Base-by-base conservation (phyloP, 768 basidiomycete genomes). In the Pleurotus salmoneostramineus region DNA sequence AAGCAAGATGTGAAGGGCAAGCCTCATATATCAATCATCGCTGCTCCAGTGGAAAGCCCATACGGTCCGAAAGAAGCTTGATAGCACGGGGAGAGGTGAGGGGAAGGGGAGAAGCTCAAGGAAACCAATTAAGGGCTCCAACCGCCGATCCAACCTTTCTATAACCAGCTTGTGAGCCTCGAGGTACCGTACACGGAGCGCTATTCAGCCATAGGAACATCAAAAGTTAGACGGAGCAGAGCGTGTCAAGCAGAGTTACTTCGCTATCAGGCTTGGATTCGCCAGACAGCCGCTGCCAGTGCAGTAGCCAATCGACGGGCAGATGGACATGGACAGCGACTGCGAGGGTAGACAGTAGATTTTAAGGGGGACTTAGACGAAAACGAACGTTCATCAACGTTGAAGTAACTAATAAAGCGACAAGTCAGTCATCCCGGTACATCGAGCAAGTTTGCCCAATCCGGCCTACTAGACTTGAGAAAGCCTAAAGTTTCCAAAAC, bases 141-240 rank as follows among this genome's bases (percentile, higher is more conserved):
- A 55, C 14, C 52, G n/a, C 8, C 2, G 7, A 14, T 12, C 34
- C 50, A n/a, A 52, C 14, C 27, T 37, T 34, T 10, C 50, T 34
- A 55, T 10, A 40, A 17, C 17, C 37, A 40, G 40, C 12, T 40
- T 55, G 52, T 12, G 52, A 55, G 36, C 52, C 52, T 55, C 52
- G 52, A 55, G 52, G 52, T 33, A 31, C 50, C 21, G 21, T 27
- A 27, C 21, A n/a, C 21, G 21, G 21, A 27, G 3, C 21, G 21
- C 21, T 27, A 27, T 27, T 27, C 21, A 27, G 36, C 36, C 34
- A 17, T n/a, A 11, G 44, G 14, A 45, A 2, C 11, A 45, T n/a
- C 44, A 15, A 17, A 17, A 6, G 12, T 10, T 17, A 15, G 3
- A 45, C 6, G 14, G 10, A 42, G 40, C 1, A 42, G n/a, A 1